These are phyloP conservation scores for Talaromyces proteolyticus DNA, from an alignment of 495 filamentous ascomycete species.

Conservation along the genomic window DNA sequence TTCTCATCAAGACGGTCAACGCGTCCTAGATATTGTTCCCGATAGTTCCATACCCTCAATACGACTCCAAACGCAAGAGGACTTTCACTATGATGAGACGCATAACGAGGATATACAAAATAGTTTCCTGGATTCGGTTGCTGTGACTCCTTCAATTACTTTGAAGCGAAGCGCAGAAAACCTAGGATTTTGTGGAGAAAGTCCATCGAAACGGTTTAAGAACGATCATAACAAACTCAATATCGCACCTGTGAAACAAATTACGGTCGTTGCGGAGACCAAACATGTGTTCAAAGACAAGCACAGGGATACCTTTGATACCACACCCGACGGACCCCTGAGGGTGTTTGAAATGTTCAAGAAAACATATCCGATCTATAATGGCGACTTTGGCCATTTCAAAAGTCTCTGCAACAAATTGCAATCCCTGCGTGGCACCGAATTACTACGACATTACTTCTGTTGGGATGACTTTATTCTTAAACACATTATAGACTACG, in stretches of 20 bases:
- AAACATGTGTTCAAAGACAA: not conserved
- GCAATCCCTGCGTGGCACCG: constrained; percentile 33
- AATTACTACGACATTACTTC: constrained; percentile 35
- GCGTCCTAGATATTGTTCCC: not conserved
- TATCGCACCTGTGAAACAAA: not conserved
- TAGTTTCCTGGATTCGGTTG: not conserved
- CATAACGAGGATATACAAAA: not conserved
- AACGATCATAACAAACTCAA: not conserved
- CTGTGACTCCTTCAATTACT: not conserved
- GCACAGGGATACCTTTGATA: not conserved
- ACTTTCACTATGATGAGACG: not conserved
- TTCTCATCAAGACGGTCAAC: constrained; percentile 5
- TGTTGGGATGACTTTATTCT: constrained; percentile 68
- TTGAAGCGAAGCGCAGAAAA: constrained; percentile 1
- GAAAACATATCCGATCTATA: constrained; percentile 50
- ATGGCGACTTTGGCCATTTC: constrained; percentile 48
- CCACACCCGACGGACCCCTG: constrained; percentile 14
- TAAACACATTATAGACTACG: constrained; percentile 33
- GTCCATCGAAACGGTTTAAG: not conserved
- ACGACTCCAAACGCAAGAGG: not conserved
- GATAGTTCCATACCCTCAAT: not conserved
- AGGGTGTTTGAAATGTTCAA: constrained; percentile 45
- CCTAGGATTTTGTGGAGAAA: not conserved
- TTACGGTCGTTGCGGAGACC: not conserved
- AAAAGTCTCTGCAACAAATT: constrained; percentile 48